phyloP scores from a whole-genome alignment of 768 basidiomycete species.

The Tulasnella sp. region DNA sequence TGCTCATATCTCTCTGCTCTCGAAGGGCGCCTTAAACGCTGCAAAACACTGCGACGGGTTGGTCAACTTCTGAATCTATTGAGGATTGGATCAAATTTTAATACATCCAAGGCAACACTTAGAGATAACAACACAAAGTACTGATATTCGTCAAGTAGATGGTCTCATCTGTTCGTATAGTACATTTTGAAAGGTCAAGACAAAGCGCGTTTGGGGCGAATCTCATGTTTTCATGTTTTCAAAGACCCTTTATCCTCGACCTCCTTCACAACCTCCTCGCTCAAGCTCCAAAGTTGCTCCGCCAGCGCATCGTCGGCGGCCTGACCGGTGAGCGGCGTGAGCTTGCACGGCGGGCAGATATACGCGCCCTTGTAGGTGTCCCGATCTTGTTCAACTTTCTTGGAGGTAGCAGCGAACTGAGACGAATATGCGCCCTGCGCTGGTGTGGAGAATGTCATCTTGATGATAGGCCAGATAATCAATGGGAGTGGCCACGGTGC shows the following conservation, averaged over 20 bases:
- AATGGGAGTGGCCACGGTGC: not conserved
- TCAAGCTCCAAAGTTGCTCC: not conserved
- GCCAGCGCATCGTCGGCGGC: not conserved
- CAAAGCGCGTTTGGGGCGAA: no score
- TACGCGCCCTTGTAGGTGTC: conserved; percentile 1
- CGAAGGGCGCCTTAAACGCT: no score
- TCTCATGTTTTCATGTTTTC: no score
- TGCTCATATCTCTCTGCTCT: no score
- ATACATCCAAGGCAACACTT: no score
- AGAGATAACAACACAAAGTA: no score
- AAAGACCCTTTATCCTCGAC: not conserved
- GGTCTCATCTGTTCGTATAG: no score
- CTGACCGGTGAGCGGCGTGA: not conserved
- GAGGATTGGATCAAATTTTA: no score
- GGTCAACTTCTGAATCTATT: no score
- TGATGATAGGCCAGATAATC: not conserved
- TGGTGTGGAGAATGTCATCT: not conserved
- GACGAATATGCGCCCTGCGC: not conserved
- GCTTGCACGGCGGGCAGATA: not conserved
- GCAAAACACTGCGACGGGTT: no score
- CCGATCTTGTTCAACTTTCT: not conserved
- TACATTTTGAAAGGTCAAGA: no score
- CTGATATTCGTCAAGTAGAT: no score
- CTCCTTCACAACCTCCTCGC: not conserved
- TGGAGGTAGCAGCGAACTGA: not conserved